phyloP scores from a whole-genome alignment of 495 filamentous ascomycete species.

The Aspergillus affinis region DNA sequence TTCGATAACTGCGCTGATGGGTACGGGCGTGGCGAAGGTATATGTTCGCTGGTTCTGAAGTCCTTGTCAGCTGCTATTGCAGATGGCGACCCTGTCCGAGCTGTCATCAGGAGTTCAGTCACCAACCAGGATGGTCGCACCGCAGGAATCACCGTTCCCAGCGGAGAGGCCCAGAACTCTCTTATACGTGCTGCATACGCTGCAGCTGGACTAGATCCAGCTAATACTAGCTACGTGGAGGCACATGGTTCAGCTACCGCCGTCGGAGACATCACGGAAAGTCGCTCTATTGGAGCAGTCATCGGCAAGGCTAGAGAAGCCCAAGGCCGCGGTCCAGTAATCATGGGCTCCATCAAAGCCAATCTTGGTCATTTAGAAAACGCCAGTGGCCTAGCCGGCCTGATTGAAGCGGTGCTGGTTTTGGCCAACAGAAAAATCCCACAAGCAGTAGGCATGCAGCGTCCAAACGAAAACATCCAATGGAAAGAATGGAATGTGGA shows the following conservation, averaged over 20 bases:
- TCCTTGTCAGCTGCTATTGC: conserved; percentile 30
- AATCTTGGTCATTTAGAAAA: conserved; percentile 53
- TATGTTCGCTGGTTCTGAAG: conserved; percentile 38
- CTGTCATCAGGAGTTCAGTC: conserved; percentile 38
- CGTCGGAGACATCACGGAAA: conserved; percentile 61
- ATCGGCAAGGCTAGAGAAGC: conserved; percentile 25
- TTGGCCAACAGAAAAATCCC: conserved; percentile 12
- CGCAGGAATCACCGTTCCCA: conserved; percentile 57
- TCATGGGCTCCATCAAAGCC: conserved; percentile 45
- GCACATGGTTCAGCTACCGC: conserved; percentile 49
- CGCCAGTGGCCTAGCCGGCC: conserved; percentile 52
- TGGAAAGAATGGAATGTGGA: conserved; percentile 12
- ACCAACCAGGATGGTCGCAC: conserved; percentile 33
- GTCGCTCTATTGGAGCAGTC: conserved; percentile 51
- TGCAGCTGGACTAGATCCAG: conserved; percentile 37
- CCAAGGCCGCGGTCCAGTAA: neutral
- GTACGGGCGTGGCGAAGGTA: conserved; percentile 45
- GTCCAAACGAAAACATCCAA: conserved; percentile 41
- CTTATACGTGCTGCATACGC: conserved; percentile 53
- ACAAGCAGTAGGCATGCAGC: conserved; percentile 51
- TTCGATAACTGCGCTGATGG: conserved; percentile 40
- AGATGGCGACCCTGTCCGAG: conserved; percentile 43
- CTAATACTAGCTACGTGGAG: conserved; percentile 46
- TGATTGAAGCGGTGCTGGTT: conserved; percentile 51
- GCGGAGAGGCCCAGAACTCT: conserved; percentile 50